Evolutionary conservation across 768 basidiomycete genomes (phyloP), one percentile per base, ranked within the genome.

Genomic region (Tylopilus vinaceipallidus): DNA sequence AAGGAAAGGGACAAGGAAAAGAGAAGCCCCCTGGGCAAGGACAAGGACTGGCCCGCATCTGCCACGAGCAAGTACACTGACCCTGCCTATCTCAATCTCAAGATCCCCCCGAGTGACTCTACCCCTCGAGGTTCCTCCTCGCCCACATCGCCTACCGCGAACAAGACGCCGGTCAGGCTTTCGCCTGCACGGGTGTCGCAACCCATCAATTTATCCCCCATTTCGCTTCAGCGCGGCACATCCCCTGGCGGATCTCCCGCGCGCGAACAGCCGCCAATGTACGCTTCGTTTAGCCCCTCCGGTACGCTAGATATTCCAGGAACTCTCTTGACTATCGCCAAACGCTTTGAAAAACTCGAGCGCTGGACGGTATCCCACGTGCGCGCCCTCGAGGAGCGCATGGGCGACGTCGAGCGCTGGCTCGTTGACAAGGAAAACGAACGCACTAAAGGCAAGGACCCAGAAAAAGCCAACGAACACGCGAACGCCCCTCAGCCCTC

Each of bases 381-480:
- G 3, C 83, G 91, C 46, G 91, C 91, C 2, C 71, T 93, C n/a
- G 91, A 93, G 57, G 91, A 92, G 17, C 80, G 91, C 27, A 93
- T 93, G 90, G 82, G 84, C 52, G 91, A 93, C 49, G 91, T 93
- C n/a, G 91, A 93, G 63, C 76, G 83, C 38, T 93, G 88, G 88
- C 73, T 92, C 9, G 90, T 92, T 6, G 89, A 91, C 53, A 90
- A 86, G 62, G 89, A 92, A 69, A 82, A 75, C 50, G 83, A 84
- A 58, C 59, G 68, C 12, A 34, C 37, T 16, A 64, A 73, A 20
- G 69, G 73, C 20, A 82, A 79, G 51, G 80, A 79, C 30, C 55
- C 66, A 54, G 52, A 57, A 47, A 43, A 58, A 45, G 35, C 3
- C 9, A 44, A 40, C 0, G 53, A 45, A 19, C 35, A 37, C 8